Evolutionary conservation across 768 basidiomycete genomes (phyloP).

Genomic region (Lepiota brunneoincarnata): DNA sequence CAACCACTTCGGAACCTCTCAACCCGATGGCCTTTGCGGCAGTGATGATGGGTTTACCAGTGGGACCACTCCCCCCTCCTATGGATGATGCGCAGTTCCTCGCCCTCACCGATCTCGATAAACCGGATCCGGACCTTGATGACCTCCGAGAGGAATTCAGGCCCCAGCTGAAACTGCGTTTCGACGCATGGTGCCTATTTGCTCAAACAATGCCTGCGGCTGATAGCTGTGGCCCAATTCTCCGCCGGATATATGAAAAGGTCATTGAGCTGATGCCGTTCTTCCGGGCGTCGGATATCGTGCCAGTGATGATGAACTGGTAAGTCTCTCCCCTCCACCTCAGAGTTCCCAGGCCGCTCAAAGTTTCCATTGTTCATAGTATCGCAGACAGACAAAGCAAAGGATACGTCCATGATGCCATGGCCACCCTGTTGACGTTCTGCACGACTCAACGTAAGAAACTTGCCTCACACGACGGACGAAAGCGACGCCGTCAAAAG

Average conservation of each 20-base stretch:
- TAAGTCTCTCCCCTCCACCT: conserved; percentile 23
- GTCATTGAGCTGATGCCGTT: conserved; percentile 56
- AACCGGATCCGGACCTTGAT: conserved; percentile 53
- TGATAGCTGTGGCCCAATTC: conserved; percentile 33
- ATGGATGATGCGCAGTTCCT: conserved; percentile 30
- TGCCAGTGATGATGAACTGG: conserved; percentile 55
- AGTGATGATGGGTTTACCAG: conserved; percentile 52
- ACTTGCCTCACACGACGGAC: conserved; percentile 18
- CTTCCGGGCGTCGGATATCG: conserved; percentile 45
- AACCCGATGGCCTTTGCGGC: conserved; percentile 63
- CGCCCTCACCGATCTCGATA: conserved; percentile 49
- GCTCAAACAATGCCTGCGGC: conserved; percentile 23
- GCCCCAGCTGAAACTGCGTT: conserved; percentile 53
- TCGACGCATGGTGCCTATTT: conserved; percentile 54
- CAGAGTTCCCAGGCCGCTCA: background rate
- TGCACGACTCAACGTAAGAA: conserved; percentile 49
- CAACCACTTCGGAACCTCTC: conserved; percentile 28
- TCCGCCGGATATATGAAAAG: conserved; percentile 42
- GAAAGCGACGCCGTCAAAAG: conserved; percentile 16
- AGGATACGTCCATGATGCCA: conserved; percentile 46
- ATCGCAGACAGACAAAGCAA: conserved; percentile 55
- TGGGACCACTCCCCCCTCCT: conserved; percentile 24
- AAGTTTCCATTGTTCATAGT: conserved; percentile 26
- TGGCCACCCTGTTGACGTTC: conserved; percentile 47
- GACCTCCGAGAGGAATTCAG: conserved; percentile 60